A percentile compares a stretch with the other conserved stretches of the same genome.
These are phyloP conservation scores for Hyaloperonospora arabidopsidis DNA, from an alignment of 352 stramenopile genomes.

Conservation along the genomic window DNA sequence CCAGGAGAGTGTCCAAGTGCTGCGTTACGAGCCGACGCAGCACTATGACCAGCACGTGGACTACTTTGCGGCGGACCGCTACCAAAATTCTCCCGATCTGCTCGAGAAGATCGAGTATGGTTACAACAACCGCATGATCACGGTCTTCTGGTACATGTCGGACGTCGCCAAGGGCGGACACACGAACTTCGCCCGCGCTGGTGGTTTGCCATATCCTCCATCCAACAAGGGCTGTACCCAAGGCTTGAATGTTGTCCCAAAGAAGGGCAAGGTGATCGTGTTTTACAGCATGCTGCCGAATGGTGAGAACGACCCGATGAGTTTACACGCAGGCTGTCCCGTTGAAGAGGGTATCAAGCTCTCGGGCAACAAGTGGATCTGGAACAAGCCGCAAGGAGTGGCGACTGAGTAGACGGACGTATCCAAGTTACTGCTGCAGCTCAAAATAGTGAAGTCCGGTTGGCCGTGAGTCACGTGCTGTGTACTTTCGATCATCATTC, in stretches of 20 bases:
- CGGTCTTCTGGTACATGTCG: slow-evolving; percentile 84
- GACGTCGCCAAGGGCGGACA: slow-evolving; percentile 60
- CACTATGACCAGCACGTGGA: slow-evolving; percentile 75
- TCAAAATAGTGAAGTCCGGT: too few relatives aligned
- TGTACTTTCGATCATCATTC: too few relatives aligned
- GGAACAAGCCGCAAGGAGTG: slow-evolving; percentile 51
- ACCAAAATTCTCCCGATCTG: slow-evolving; percentile 36
- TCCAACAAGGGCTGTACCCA: slow-evolving; percentile 55
- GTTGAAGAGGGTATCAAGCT: slow-evolving; percentile 70
- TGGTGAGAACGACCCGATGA: slow-evolving; percentile 51
- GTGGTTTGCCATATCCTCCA: slow-evolving; percentile 33
- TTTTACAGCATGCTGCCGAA: slow-evolving; percentile 79
- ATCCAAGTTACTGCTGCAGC: too few relatives aligned
- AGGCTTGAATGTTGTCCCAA: slow-evolving; percentile 49
- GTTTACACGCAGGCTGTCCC: slow-evolving; percentile 58
- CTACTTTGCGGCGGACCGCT: slow-evolving; percentile 42
- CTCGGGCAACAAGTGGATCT: slow-evolving; percentile 81
- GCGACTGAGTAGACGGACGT: too few relatives aligned
- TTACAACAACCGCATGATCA: slow-evolving; percentile 83
- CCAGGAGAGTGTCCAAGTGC: slow-evolving; percentile 63
- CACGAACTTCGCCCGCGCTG: slow-evolving; percentile 62
- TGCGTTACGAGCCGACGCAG: slow-evolving; percentile 63
- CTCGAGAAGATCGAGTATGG: slow-evolving; percentile 51
- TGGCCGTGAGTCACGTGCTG: too few relatives aligned
- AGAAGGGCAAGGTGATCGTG: slow-evolving; percentile 72